Conservation (phyloP, 2,329 filamentous ascomycete species). For the Cladosporium sp. region DNA sequence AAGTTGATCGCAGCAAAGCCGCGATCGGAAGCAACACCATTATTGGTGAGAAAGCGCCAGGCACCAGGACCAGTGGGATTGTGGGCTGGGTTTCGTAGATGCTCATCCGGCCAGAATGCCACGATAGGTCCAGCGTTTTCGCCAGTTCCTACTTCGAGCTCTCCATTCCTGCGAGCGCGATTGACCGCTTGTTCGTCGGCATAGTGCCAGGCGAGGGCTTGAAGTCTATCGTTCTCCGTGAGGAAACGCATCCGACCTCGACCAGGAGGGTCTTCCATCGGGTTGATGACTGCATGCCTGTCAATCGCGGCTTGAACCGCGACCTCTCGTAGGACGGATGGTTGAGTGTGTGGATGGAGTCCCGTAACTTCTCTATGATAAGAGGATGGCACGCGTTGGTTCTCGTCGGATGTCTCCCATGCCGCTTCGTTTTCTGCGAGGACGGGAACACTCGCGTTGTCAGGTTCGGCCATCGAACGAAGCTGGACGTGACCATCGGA, state of each 20-base stretch:
- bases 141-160: not conserved
- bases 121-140: slow-evolving; percentile 3
- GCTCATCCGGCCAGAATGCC: not conserved
- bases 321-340: not conserved
- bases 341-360: not conserved
- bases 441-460: not conserved
- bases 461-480: not conserved
- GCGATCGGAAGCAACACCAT: not conserved
- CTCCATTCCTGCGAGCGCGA: not conserved
- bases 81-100: not conserved
- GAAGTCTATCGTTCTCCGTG: not conserved
- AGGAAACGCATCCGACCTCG: not conserved
- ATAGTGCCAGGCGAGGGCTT: not conserved
- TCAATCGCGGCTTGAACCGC: not conserved
- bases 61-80: not conserved
- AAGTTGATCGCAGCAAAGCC: slow-evolving; percentile 1
- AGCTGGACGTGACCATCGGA: not conserved
- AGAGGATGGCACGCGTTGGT: not conserved
- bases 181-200: not conserved
- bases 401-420: not conserved
- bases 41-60: slow-evolving; percentile 2
- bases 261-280: not conserved
- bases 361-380: not conserved
- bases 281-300: not conserved
- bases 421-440: not conserved